Percentiles rank a stretch among this genome's conserved stretches.
Evolutionary conservation across 345 rosid genomes (phyloP).

Genomic region (Eucalyptus lansdowneana): DNA sequence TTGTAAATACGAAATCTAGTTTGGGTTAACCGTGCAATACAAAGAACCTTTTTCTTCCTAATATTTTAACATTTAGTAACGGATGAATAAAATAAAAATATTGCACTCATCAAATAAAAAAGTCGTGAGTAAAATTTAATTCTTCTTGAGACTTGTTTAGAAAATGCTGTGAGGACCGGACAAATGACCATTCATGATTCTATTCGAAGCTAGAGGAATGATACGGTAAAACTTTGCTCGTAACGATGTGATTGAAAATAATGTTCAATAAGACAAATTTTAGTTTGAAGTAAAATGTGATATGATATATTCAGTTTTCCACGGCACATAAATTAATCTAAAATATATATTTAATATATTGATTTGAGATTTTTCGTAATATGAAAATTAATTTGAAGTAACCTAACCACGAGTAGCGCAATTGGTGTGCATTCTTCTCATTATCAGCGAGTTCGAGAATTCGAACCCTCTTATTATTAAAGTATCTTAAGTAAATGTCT

Average conservation of each 20-base stretch:
- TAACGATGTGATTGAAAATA: fast-evolving
- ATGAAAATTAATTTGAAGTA: neutral
- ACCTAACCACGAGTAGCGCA: no score
- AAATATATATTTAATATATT: no score
- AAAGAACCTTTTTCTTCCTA: neutral
- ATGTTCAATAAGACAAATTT: fast-evolving
- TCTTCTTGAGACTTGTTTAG: neutral
- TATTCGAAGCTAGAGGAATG: no score
- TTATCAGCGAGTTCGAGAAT: no score
- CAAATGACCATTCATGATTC: neutral
- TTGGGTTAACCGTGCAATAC: fast-evolving
- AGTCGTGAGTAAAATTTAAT: neutral
- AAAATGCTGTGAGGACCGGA: neutral
- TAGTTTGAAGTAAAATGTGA: no score
- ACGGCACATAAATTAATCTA: no score
- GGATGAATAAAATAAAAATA: neutral
- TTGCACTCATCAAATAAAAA: neutral
- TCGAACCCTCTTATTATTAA: no score
- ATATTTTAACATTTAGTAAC: neutral
- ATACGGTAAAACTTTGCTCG: neutral
- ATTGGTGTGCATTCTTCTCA: no score
- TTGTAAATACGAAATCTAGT: neutral
- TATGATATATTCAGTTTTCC: no score
- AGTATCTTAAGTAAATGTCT: no score
- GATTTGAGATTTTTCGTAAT: fast-evolving